phyloP scores from a whole-genome alignment of 2,329 filamentous ascomycete genomes.

The Claviceps quebecensis region DNA sequence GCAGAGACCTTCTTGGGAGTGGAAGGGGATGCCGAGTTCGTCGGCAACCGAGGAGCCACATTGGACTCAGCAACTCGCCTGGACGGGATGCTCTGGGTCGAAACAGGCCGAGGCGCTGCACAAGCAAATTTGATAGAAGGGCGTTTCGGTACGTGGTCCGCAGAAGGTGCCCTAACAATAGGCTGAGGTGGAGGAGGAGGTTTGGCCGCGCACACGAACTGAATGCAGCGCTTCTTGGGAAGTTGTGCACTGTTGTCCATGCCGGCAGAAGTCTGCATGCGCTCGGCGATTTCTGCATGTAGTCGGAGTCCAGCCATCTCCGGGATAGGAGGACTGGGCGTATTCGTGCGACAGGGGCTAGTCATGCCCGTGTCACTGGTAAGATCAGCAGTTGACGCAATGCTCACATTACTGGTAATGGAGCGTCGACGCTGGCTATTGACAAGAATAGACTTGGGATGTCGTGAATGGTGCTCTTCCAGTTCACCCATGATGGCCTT shows the following conservation, averaged over 20 bases:
- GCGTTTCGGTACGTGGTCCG: slow-evolving; percentile 33
- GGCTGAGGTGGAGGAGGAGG: slow-evolving; percentile 25
- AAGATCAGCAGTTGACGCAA: slow-evolving; percentile 73
- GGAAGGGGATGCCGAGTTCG: slow-evolving; percentile 15
- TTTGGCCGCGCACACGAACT: slow-evolving; percentile 71
- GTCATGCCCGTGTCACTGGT: slow-evolving; percentile 91
- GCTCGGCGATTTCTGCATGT: slow-evolving; percentile 16
- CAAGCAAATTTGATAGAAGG: slow-evolving; percentile 66
- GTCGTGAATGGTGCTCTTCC: slow-evolving; percentile 37
- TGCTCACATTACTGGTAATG: slow-evolving; percentile 66
- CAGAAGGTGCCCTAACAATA: slow-evolving; percentile 19
- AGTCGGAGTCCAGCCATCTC: slow-evolving; percentile 35
- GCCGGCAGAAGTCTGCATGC: slow-evolving; percentile 14
- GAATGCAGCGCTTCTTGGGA: slow-evolving; percentile 73
- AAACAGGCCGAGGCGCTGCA: slow-evolving; percentile 31
- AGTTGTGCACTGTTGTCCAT: slow-evolving; percentile 26
- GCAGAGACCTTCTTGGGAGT: slow-evolving; percentile 18
- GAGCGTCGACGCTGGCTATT: slow-evolving; percentile 40
- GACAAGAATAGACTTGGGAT: slow-evolving; percentile 21
- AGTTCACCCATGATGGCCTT: slow-evolving; percentile 60
- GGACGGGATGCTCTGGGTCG: slow-evolving; percentile 25
- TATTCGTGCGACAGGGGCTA: slow-evolving; percentile 75
- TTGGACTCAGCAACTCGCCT: slow-evolving; percentile 9
- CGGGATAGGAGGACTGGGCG: slow-evolving; percentile 73
- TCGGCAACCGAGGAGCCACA: slow-evolving; percentile 6